Evolutionary conservation across 345 rosid species (phyloP), one percentile per base, ranked within the genome.

Genomic region (Aurinia saxatilis): DNA sequence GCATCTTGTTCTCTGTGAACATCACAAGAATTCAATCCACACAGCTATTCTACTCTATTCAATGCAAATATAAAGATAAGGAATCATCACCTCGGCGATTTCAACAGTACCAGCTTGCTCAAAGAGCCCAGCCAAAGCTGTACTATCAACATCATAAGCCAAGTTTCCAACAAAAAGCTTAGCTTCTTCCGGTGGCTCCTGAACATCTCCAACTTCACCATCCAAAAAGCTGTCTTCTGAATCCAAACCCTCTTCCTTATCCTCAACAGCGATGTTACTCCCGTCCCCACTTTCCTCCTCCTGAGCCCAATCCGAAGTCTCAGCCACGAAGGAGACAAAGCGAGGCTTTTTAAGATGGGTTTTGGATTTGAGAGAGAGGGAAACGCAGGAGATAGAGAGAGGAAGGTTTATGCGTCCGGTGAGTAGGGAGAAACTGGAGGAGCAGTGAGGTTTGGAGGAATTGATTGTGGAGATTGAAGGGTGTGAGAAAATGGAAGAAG

Each of bases 71-170:
- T 4, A 27, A 27, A 27, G 31, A 27, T 27, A 5, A 27, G 7
- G 6, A 27, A 6, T 5, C 5, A 27, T 27, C 50, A 92, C 98
- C 96, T 88, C 96, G 7, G 98, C 83, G 78, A 89, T 79, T 69
- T 92, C 98, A 57, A 92, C 98, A 42, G 86, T 84, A 34, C 98
- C 98, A 60, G 93, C 86, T 70, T 82, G 73, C 73, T 92, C 86
- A 71, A 92, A 89, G 57, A 88, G 76, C 93, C 77, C 75, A 53
- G 98, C 96, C 73, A 92, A 67, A 47, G 73, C 80, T 75, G 85
- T 78, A 33, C 96, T 92, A 48, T 86, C 93, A 41, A 92, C 80
- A 52, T 89, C 95, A 61, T 62, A 86, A 5, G 96, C 75, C 76
- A 92, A 81, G 42, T 88, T 88, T 35, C 95, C 98, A 2, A 92